Evolutionary conservation across 352 stramenopile genomes (phyloP).

Genomic region (Globisporangium nodosum): DNA sequence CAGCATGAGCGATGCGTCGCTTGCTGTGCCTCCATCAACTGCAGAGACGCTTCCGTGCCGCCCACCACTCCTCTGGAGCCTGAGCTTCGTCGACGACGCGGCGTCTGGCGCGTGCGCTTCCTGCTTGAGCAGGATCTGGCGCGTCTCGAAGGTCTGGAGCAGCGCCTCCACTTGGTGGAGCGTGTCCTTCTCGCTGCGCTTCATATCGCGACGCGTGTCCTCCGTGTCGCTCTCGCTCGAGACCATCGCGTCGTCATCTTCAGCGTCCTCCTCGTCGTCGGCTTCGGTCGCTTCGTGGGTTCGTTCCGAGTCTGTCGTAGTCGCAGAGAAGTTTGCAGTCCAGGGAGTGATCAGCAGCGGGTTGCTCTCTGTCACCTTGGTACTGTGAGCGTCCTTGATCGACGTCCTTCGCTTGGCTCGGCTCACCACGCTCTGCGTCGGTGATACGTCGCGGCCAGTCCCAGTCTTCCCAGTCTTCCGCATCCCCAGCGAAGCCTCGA

Average conservation of each 20-base stretch:
- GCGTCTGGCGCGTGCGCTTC: neutral
- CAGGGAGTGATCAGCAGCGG: too few species aligned
- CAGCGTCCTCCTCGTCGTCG: neutral
- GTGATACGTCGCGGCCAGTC: neutral
- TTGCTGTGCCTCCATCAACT: neutral
- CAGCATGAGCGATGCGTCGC: neutral
- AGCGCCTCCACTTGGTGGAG: conserved; percentile 43
- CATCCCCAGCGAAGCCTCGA: too few species aligned
- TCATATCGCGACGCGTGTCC: conserved; percentile 27
- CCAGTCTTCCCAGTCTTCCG: too few species aligned
- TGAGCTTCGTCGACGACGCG: neutral
- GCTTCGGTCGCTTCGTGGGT: too few species aligned
- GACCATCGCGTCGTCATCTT: conserved; percentile 19
- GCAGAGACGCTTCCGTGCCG: neutral
- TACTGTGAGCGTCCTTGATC: neutral
- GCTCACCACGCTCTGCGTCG: neutral
- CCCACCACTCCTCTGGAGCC: neutral
- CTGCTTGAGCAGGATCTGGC: conserved; percentile 11
- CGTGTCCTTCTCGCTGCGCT: conserved; percentile 37
- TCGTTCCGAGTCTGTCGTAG: neutral
- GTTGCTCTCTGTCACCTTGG: too few species aligned
- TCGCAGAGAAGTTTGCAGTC: too few species aligned
- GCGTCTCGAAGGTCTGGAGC: conserved; percentile 25
- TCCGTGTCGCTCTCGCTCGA: conserved; percentile 14
- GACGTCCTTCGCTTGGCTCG: neutral